Evolutionary conservation across 176 grass and related monocot species (phyloP).

Genomic region (Cymbopogon citratus): DNA sequence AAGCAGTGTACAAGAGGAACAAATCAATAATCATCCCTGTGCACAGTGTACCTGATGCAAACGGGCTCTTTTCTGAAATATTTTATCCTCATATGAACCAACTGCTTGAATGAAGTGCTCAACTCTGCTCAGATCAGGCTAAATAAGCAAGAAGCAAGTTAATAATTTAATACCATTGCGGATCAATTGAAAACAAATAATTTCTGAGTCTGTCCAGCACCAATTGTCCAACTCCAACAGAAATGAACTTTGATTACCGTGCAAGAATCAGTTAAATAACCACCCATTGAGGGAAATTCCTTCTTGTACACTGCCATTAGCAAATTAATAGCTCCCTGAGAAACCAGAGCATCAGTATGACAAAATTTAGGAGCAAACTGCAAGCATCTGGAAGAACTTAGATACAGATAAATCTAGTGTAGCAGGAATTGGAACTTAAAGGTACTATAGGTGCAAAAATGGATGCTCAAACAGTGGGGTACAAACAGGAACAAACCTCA

Average conservation of each 20-base stretch:
- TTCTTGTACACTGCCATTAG: constrained; percentile 98
- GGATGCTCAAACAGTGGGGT: constrained; percentile 17
- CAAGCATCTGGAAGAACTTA: neutral
- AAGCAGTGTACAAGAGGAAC: neutral
- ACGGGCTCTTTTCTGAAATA: constrained; percentile 95
- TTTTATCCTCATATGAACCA: constrained; percentile 81
- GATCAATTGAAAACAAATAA: neutral
- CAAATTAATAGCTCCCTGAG: constrained; percentile 96
- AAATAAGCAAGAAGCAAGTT: constrained; percentile 29
- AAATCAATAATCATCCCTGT: constrained; percentile 18
- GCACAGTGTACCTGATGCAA: constrained; percentile 58
- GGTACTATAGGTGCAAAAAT: constrained; percentile 2
- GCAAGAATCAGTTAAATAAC: constrained; percentile 89
- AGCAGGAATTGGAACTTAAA: constrained; percentile 10
- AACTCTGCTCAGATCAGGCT: constrained; percentile 83
- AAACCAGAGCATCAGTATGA: constrained; percentile 19
- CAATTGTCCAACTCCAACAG: neutral
- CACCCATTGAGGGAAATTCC: constrained; percentile 76
- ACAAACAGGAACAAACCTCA: constrained; percentile 61
- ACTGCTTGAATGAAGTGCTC: constrained; percentile 99
- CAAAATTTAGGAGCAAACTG: constrained; percentile 12
- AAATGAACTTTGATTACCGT: constrained; percentile 53
- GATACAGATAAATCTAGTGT: neutral
- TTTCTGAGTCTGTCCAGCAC: neutral
- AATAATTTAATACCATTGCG: neutral